A percentile compares a stretch with the other conserved stretches of the same genome.
phyloP scores from a whole-genome alignment of 2,329 filamentous ascomycete genomes.

The Trichocomaceae sp. region DNA sequence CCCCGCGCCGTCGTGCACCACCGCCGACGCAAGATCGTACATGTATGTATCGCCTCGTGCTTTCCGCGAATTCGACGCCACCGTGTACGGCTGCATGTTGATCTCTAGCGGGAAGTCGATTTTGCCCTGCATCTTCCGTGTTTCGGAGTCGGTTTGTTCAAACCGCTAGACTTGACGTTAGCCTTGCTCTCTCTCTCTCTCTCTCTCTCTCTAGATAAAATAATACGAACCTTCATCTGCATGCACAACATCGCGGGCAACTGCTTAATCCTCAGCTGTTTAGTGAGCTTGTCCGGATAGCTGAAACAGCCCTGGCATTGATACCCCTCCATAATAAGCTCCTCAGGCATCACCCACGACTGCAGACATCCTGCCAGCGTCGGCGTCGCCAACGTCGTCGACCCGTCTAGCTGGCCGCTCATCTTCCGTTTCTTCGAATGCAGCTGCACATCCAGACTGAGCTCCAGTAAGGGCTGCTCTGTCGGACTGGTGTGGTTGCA shows the following conservation, averaged over 20 bases:
- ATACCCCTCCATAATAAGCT: conserved; percentile 68
- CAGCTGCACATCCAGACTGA: conserved; percentile 78
- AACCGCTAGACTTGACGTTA: conserved; percentile 48
- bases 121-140: conserved; percentile 80
- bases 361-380: conserved; percentile 71
- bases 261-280: conserved; percentile 76
- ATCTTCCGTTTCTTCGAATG: conserved; percentile 52
- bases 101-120: conserved; percentile 80
- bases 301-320: conserved; percentile 73
- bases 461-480: conserved; percentile 82
- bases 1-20: conserved; percentile 79
- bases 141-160: conserved; percentile 67
- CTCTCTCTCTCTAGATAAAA: background rate
- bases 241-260: conserved; percentile 85
- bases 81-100: conserved; percentile 83
- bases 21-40: conserved; percentile 82
- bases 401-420: conserved; percentile 36
- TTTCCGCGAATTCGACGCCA: conserved; percentile 47
- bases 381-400: conserved; percentile 35
- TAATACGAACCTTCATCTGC: conserved; percentile 67
- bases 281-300: conserved; percentile 66
- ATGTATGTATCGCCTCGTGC: conserved; percentile 51
- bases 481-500: conserved; percentile 77
- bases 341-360: conserved; percentile 80
- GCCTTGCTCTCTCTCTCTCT: background rate